Base-by-base conservation (phyloP, 208 protist species). In the Acanthamoeba lenticulata region DNA sequence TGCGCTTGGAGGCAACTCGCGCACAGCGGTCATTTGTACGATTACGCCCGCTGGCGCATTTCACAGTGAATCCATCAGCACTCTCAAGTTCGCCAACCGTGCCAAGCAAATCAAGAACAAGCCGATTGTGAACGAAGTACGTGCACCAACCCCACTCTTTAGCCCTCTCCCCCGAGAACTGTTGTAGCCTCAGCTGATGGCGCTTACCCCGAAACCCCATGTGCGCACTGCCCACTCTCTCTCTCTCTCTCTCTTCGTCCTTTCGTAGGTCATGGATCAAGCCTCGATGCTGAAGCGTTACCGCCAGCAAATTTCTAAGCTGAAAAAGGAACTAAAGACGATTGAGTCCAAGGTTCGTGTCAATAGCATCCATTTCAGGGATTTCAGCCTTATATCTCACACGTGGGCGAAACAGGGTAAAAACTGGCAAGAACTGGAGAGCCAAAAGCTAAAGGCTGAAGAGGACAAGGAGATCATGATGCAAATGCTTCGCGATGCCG, bases 61-160 rank as follows among this genome's bases (percentile, higher is more conserved):
- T 13, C 42, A 45, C 2, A 83, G 85, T 29, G 93, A 95, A 92
- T 89, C 93, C 17, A 88, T 94, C 32, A 94, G 89, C 60, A 98
- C 97, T 9, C 95, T 98, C 67, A 96, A 97, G n/a, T 98, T 98
- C 94, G 97, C 97, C 17, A 94, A 65, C 24, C 81, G 97, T 21
- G 97, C 97, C 40, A 98, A 97, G 72, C 77, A 89, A 2, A 96
- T 98, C 49, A 95, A 95, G 88, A 98, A 98, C 95, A 96, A 96
- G 62, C 96, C 97, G 2, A 83, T 94, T 13, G 92, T 98, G 17
- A 98, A 98, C 52, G 96, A 98, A 94, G 96, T 97, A 27, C 55
- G 2, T 45, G 1, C 7, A 49, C 40, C 27, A 52, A 6, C 24
- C 3, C 7, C 17, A 2, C 4, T 19, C 1, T 47, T 4, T 62